Percentiles rank a stretch among this genome's conserved stretches.
Evolutionary conservation across 768 basidiomycete species (phyloP).

Genomic region (Russula sp.): DNA sequence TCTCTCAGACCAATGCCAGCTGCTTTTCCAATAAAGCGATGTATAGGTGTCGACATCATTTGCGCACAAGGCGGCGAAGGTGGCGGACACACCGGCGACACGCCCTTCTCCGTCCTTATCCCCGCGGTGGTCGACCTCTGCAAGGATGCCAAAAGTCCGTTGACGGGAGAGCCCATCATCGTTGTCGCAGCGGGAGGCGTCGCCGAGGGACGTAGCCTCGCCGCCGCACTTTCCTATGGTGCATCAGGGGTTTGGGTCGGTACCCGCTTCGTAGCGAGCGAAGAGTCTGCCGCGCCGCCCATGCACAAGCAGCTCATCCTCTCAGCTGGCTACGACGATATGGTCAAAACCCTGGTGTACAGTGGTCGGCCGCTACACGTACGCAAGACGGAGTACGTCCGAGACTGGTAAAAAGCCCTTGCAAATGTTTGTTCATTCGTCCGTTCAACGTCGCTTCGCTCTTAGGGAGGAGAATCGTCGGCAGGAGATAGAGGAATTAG

Average conservation of each 20-base stretch:
- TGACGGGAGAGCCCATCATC: conserved; percentile 69
- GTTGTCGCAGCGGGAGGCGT: conserved; percentile 86
- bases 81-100: conserved; percentile 85
- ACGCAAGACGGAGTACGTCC: conserved; percentile 73
- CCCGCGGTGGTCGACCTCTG: conserved; percentile 80
- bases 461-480: conserved; percentile 56
- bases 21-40: not conserved
- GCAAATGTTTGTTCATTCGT: not conserved
- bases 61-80: conserved; percentile 87
- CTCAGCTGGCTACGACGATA: conserved; percentile 71
- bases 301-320: conserved; percentile 64
- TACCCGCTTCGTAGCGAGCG: conserved; percentile 79
- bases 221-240: conserved; percentile 69
- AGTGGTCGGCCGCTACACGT: conserved; percentile 78
- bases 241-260: conserved; percentile 86
- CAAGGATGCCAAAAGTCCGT: conserved; percentile 57
- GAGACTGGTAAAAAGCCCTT: conserved; percentile 49
- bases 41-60: conserved; percentile 77
- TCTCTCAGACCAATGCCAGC: not conserved
- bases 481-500: conserved; percentile 52
- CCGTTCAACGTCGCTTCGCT: not conserved
- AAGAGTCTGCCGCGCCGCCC: conserved; percentile 72
- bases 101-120: conserved; percentile 73
- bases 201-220: conserved; percentile 75
- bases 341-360: conserved; percentile 64